Base-by-base conservation (phyloP, 768 basidiomycete species). In the Boletus rex-veris region DNA sequence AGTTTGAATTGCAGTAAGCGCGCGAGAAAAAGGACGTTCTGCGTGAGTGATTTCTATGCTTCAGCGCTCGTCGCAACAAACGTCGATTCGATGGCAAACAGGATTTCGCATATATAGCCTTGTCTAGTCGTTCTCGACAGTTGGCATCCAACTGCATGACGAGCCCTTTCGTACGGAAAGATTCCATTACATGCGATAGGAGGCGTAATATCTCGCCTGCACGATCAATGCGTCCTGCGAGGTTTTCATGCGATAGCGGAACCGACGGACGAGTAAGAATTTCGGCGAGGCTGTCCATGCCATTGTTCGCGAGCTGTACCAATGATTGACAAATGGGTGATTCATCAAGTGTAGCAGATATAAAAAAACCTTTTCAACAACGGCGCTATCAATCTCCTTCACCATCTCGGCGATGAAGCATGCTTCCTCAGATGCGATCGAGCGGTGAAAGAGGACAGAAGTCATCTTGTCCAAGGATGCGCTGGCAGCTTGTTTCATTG, bases 341-440 rank as follows among this genome's bases (percentile, higher is more conserved):
- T 36, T 43, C 10, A 35, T 41, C 41, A 21, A 35, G 37, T 10
- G 3, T 7, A 44, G 21, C 0, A 18, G 24, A 5, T 26, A 6
- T 5, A 33, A 19, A 61, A 26, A 5, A 49, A 88, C 89, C 80
- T 88, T 90, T 48, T 77, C 78, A 5, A 83, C 86, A 31, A 92
- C 83, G 0, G 76, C 72, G 40, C 73, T 77, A 43, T 85, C 84
- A 9, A 86, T 84, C 28, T 86, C 86, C 58, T 80, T 78, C 18
- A 85, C 79, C 79, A 92, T 87, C 64, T 90, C 86, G 18, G 87
- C 87, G 7, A 92, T 83, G 60, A 90, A 88, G 57, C 85, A 87
- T 0, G 88, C 89, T 68, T 92, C 86, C 59, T 92, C 89, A 0
- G 83, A 80, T 15, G 85, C 83, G 69, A 90, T 84, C 9, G 83